Evolutionary conservation across 495 filamentous ascomycete species (phyloP).

Genomic region (Aspergillus kassunensis): DNA sequence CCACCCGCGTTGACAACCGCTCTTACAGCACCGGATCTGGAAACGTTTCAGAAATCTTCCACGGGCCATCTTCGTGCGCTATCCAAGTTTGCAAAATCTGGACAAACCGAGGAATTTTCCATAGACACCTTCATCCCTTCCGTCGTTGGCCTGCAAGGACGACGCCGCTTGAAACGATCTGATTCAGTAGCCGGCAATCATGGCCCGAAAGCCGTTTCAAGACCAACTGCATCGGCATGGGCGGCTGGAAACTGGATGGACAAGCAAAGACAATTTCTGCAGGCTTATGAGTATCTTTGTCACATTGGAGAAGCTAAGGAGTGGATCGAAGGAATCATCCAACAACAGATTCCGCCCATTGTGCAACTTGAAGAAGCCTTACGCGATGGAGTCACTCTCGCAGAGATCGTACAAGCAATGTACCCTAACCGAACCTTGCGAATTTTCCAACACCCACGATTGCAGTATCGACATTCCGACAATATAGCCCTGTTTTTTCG

Average conservation of each 20-base stretch:
- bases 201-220: slow-evolving; percentile 42
- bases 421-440: slow-evolving; percentile 68
- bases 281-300: slow-evolving; percentile 98
- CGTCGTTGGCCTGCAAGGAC: slow-evolving; percentile 81
- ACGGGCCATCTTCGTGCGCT: slow-evolving; percentile 86
- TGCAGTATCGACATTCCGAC: slow-evolving; percentile 95
- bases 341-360: slow-evolving; percentile 85
- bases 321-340: slow-evolving; percentile 95
- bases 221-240: slow-evolving; percentile 61
- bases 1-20: slow-evolving; percentile 43
- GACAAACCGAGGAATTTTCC: slow-evolving; percentile 71
- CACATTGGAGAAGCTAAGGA: slow-evolving; percentile 99
- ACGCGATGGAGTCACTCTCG: slow-evolving; percentile 88
- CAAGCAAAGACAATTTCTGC: slow-evolving; percentile 90
- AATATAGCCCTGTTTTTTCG: slow-evolving; percentile 94
- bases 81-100: slow-evolving; percentile 76
- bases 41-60: slow-evolving; percentile 74
- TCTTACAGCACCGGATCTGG: slow-evolving; percentile 64
- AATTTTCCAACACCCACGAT: slow-evolving; percentile 77
- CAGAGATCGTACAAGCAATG: slow-evolving; percentile 91
- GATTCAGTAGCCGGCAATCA: slow-evolving; percentile 51
- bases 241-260: slow-evolving; percentile 97
- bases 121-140: slow-evolving; percentile 71
- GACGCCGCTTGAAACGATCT: slow-evolving; percentile 74
- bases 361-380: slow-evolving; percentile 94